Evolutionary conservation across 352 stramenopile species (phyloP), one percentile per base, ranked within the genome.

Genomic region (Achlya hypogyna): DNA sequence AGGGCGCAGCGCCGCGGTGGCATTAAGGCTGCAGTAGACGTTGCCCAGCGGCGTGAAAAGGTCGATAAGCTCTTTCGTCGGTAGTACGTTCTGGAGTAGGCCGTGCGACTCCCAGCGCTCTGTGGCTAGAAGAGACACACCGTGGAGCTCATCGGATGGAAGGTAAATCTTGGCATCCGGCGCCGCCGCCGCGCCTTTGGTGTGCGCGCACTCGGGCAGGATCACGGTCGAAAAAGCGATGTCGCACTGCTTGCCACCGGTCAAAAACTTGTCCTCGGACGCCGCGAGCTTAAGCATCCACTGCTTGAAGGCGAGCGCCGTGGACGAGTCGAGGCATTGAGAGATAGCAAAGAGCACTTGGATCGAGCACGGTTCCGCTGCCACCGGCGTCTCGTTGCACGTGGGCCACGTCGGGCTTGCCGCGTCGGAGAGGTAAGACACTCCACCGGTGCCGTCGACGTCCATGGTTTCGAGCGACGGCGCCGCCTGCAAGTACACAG

Each of bases 41-140:
- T 63, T 51, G 54, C 54, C 54, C 28, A 63, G 51, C 22, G 54
- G 54, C 9, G 54, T 63, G 51, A 63, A 63, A 12, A 51, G 51
- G 5, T n/a, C 28, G n/a, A 34, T 22, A n/a, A 63, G 18, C 4
- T 63, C 54, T 12, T 20, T 34, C n/a, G 23, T 42, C 8, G 54
- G n/a, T 0, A 63, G 35, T 2, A 32, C 25, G 20, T 1, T 58
- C 9, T 23, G 5, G 51, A 60, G 27, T 42, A 14, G 6, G 34
- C 6, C 34, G 29, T 40, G 27, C n/a, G n/a, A n/a, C n/a, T n/a
- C n/a, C n/a, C n/a, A n/a, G n/a, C n/a, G n/a, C n/a, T n/a, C n/a
- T n/a, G n/a, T n/a, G n/a, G n/a, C 25, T n/a, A 5, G 51, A 14
- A 34, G 51, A 16, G 51, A 34, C 4, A 32, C 27, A 20, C 12